Conservation (phyloP, 2,329 filamentous ascomycete species). For the Neofusicoccum ribis region DNA sequence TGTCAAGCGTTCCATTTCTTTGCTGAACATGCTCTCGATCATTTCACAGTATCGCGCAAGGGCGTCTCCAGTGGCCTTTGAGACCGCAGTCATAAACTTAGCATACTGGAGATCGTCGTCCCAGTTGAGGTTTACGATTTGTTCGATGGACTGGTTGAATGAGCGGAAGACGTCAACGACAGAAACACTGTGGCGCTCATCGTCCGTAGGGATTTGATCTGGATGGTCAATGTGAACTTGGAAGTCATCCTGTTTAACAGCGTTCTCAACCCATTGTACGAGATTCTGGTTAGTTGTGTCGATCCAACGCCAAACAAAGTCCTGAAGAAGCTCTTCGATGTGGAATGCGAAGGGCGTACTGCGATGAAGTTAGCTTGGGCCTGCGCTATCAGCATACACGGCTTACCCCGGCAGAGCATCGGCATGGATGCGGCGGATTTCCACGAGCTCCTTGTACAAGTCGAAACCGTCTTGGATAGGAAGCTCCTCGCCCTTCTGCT, state of each 20-base stretch:
- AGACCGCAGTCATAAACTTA: constrained; percentile 92
- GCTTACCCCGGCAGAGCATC: constrained; percentile 66
- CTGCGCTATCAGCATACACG: background rate
- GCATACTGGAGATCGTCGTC: constrained; percentile 91
- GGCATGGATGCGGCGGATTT: constrained; percentile 78
- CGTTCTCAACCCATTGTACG: constrained; percentile 81
- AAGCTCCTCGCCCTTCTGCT: constrained; percentile 71
- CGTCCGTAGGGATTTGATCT: constrained; percentile 67
- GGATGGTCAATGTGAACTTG: constrained; percentile 67
- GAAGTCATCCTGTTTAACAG: constrained; percentile 88
- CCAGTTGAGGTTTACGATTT: constrained; percentile 85
- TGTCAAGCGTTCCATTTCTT: constrained; percentile 90
- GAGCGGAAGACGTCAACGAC: constrained; percentile 91
- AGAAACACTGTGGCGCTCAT: constrained; percentile 88
- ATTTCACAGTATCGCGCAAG: constrained; percentile 89
- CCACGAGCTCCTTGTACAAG: constrained; percentile 83
- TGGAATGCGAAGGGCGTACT: constrained; percentile 76
- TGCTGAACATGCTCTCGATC: constrained; percentile 79
- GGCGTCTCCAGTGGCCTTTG: constrained; percentile 79
- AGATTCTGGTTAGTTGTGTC: constrained; percentile 76
- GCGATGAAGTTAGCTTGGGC: background rate
- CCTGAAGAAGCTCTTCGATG: constrained; percentile 79
- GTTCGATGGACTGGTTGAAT: constrained; percentile 88
- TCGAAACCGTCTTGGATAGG: constrained; percentile 91
- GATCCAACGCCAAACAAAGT: constrained; percentile 97